Base-by-base conservation (phyloP, 1,284 basidiomycete genomes). In the Pulchroboletus neoregius region DNA sequence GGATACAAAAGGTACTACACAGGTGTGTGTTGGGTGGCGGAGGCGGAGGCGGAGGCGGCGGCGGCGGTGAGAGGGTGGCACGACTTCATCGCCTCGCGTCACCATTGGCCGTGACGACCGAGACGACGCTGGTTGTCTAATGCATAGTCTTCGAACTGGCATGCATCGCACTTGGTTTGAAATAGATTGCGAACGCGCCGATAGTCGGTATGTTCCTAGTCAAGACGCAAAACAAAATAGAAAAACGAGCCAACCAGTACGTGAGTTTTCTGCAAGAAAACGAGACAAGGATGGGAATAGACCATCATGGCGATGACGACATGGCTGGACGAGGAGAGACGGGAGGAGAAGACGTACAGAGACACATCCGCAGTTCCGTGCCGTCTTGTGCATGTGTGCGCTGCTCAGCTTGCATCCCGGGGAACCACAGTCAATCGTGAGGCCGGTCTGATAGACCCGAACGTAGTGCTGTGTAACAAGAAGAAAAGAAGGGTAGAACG, bases 391-490 rank as follows among this genome's bases (percentile, higher is more conserved):
- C 53, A 63, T 68, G 56, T 78, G 75, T 7, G 67, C 64, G 20
- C 54, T 49, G 55, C 76, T 78, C 43, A 74, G 49, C 20, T 62
- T 68, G 58, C 77, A 79, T 16, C 57, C 53, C 2, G 68, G 63
- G 16, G 56, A 63, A 34, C 58, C 59, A 52, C 77, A 79, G 53
- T 78, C 75, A 43, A 57, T 62, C 33, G 61, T 69, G 39, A 64
- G 58, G 28, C 77, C 75, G 2, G 76, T 73, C 40, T 72, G 72
- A 51, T 76, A 77, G 20, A 71, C 58, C 33, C 71, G 69, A 39
- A 82, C 72, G 59, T 80, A 84, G 63, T 84, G 80, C 77, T 82
- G 51, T 1, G 20, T 23, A 7, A n/a, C 20, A 35, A 7, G 13
- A 11, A 7, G 6, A 16, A 34, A 33, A 33, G 36, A 24, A 24